phyloP scores from a whole-genome alignment of 345 rosid species.

The Sonneratia caseolaris region DNA sequence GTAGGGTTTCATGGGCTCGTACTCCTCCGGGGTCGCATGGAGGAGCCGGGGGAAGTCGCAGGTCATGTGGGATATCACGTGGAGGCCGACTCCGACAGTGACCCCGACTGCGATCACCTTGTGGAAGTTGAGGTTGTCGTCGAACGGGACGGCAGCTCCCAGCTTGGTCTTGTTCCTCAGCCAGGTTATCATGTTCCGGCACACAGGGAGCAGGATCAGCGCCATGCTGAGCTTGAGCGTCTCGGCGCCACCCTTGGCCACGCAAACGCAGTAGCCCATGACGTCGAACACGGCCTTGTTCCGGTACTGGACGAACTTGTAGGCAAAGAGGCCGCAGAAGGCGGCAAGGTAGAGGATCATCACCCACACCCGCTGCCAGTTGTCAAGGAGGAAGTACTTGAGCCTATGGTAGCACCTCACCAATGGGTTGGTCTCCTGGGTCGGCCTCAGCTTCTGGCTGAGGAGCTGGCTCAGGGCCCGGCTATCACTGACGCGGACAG shows the following conservation, averaged over 20 bases:
- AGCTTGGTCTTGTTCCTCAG: constrained; percentile 74
- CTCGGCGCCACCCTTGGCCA: constrained; percentile 89
- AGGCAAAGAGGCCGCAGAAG: constrained; percentile 47
- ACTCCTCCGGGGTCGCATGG: constrained; percentile 45
- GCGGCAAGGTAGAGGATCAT: constrained; percentile 65
- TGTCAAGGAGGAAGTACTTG: constrained; percentile 62
- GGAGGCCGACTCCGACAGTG: constrained; percentile 51
- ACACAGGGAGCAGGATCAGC: constrained; percentile 62
- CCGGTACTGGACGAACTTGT: constrained; percentile 59
- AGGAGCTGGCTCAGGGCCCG: constrained; percentile 57
- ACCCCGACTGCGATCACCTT: constrained; percentile 72
- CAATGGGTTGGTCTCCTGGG: constrained; percentile 46
- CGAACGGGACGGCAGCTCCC: constrained; percentile 64
- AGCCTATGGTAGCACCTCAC: constrained; percentile 27
- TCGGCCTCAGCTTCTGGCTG: constrained; percentile 75
- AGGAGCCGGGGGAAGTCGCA: constrained; percentile 75
- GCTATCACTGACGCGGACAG: constrained; percentile 58
- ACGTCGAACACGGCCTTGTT: constrained; percentile 39
- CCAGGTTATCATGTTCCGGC: constrained; percentile 88
- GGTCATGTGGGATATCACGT: constrained; percentile 53
- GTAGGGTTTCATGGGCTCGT: constrained; percentile 43
- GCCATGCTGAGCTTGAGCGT: constrained; percentile 87
- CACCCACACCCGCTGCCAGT: constrained; percentile 83
- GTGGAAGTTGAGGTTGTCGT: constrained; percentile 78
- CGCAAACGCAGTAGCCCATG: constrained; percentile 82